Evolutionary conservation across 345 rosid species (phyloP), one percentile per base, ranked within the genome.

Genomic region (Theobroma cacao): DNA sequence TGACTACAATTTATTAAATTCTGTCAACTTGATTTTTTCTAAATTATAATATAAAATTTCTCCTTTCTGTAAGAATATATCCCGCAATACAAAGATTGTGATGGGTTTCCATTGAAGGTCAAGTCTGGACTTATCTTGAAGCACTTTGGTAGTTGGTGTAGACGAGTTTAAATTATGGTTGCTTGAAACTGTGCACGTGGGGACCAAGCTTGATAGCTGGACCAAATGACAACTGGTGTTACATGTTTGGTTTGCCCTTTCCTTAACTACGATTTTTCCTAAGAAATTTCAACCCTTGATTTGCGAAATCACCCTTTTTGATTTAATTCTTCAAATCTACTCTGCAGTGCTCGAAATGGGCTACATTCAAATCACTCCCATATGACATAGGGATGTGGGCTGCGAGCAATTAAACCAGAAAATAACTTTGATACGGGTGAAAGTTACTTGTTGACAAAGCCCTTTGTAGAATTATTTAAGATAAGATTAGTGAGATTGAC

Each of bases 201-300:
- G 60, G 80, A 58, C 79, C 62, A 63, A 18, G 41, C 74, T 72
- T 64, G 15, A 14, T 28, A 20, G 47, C 24, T 20, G 83, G 56
- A 55, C 34, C 72, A 67, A 31, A 53, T 61, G 79, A 74, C 81
- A 47, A 64, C 60, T 66, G 74, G 79, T 61, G 65, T 72, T 73
- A 34, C 56, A 17, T 70, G 43, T 63, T 74, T 74, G 63, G 64
- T 75, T 61, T 20, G 40, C 31, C 31, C 64, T 47, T 28, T 61
- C 50, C 47, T 5, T 10, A 64, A 38, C 69, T 60, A 22, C 22
- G 17, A 75, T 60, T 52, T 74, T 56, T 72, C 45, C 59, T 20
- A 64, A 40, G 69, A 77, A 72, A 53, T 76, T 75, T 67, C 33
- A 69, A 33, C 30, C 76, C 56, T 74, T 36, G 62, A 80, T 68